phyloP scores from a whole-genome alignment of 164 flowering plant species.

The Annona squamosa region DNA sequence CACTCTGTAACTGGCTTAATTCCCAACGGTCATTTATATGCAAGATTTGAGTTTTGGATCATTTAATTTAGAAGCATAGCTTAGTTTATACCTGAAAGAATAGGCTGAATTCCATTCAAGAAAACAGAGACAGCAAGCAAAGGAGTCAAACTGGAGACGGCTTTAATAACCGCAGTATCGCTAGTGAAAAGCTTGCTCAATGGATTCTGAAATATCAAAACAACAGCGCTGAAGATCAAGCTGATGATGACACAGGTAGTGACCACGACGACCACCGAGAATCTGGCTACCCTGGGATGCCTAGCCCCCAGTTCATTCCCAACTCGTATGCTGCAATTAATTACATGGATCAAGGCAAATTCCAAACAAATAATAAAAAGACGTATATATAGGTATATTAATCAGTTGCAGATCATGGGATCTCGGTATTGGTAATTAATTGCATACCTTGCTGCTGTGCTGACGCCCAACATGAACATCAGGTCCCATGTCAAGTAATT shows the following conservation, averaged over 20 bases:
- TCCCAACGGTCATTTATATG: background rate
- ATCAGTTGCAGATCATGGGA: background rate
- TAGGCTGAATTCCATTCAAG: conserved; percentile 68
- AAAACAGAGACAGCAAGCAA: conserved; percentile 58
- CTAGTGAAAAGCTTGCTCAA: conserved; percentile 50
- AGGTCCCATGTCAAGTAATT: conserved; percentile 67
- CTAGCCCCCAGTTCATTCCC: conserved; percentile 76
- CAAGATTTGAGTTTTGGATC: too few species aligned
- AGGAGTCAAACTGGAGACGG: conserved; percentile 48
- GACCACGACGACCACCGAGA: conserved; percentile 57
- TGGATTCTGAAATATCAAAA: conserved; percentile 32
- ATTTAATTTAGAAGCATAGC: too few species aligned
- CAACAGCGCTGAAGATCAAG: conserved; percentile 36
- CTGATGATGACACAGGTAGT: conserved; percentile 47
- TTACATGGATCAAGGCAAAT: background rate
- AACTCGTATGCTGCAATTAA: conserved; percentile 49
- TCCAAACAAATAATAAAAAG: background rate
- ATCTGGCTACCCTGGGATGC: conserved; percentile 48
- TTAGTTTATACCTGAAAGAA: conserved; percentile 46
- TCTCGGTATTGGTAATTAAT: background rate
- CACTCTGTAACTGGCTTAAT: background rate
- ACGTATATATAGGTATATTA: background rate
- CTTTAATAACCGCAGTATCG: conserved; percentile 36
- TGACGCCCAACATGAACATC: conserved; percentile 59
- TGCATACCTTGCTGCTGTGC: conserved; percentile 55